These are phyloP conservation scores for Rhizoclosmatium globosum DNA, from an alignment of 192 early-diverging fungal species.

Conservation along the genomic window DNA sequence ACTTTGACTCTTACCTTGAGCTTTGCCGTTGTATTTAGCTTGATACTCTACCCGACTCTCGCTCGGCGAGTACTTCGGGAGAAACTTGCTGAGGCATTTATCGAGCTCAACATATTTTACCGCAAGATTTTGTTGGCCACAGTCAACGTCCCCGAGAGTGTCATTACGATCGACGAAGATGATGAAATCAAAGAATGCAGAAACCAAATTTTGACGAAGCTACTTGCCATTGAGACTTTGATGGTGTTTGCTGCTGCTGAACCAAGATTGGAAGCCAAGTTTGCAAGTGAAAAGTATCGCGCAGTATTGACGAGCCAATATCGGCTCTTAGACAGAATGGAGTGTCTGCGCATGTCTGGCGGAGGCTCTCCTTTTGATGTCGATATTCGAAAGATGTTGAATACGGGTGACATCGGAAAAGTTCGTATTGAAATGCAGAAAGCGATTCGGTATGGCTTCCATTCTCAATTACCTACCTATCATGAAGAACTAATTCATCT, in stretches of 20 bases:
- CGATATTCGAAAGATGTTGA: constrained; percentile 7
- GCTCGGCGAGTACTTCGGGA: constrained; percentile 17
- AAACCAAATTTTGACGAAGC: constrained; percentile 5
- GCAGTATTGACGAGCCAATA: constrained; percentile 13
- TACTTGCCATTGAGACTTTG: constrained; percentile 23
- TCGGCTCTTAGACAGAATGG: constrained; percentile 24
- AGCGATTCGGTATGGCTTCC: constrained; percentile 6
- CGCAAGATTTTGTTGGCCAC: not conserved
- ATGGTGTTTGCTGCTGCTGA: constrained; percentile 21
- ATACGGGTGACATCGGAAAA: constrained; percentile 3
- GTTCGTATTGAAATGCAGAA: constrained; percentile 14
- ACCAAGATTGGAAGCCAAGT: constrained; percentile 23
- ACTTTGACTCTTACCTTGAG: not conserved
- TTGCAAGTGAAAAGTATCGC: constrained; percentile 23
- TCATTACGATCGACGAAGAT: constrained; percentile 3
- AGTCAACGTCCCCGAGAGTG: not conserved
- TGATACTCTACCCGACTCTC: constrained; percentile 30
- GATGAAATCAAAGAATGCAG: constrained; percentile 3
- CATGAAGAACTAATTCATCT: no score
- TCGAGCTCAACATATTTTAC: constrained; percentile 18
- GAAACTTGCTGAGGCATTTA: not conserved
- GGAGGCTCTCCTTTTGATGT: constrained; percentile 5
- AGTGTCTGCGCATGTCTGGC: not conserved
- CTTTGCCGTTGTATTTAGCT: constrained; percentile 25
- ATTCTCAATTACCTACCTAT: not conserved